Evolutionary conservation across 768 basidiomycete genomes (phyloP).

Genomic region (Astraeus odoratus): DNA sequence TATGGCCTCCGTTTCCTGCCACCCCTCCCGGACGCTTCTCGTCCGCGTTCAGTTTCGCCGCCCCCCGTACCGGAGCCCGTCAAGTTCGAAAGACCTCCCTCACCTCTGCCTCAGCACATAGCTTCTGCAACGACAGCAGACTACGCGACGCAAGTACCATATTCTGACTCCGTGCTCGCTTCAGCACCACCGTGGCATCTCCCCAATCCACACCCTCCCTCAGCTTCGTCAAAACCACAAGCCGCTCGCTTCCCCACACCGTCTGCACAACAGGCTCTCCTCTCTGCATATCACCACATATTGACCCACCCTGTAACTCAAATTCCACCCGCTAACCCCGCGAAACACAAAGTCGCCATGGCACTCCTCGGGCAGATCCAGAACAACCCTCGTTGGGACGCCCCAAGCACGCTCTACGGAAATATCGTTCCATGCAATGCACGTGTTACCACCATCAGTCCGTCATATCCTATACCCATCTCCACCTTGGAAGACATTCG

Average conservation of each 20-base stretch:
- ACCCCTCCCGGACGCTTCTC: constrained; percentile 26
- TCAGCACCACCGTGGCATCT: constrained; percentile 64
- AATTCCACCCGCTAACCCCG: constrained; percentile 45
- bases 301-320: constrained; percentile 60
- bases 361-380: constrained; percentile 55
- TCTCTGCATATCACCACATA: constrained; percentile 71
- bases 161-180: constrained; percentile 65
- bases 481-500: constrained; percentile 24
- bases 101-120: constrained; percentile 38
- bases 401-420: constrained; percentile 59
- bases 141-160: constrained; percentile 66
- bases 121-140: constrained; percentile 47
- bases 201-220: constrained; percentile 34
- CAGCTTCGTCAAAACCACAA: constrained; percentile 14
- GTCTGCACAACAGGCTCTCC: constrained; percentile 55
- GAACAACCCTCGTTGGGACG: constrained; percentile 56
- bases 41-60: constrained; percentile 29
- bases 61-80: constrained; percentile 27
- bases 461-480: constrained; percentile 53
- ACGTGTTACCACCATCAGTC: constrained; percentile 54
- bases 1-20: constrained; percentile 26
- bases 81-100: constrained; percentile 29
- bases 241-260: constrained; percentile 38
- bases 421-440: constrained; percentile 54
- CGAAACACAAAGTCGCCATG: constrained; percentile 73